Base-by-base conservation (phyloP, 2,329 filamentous ascomycete species). In the Pseudogymnoascus sp. region DNA sequence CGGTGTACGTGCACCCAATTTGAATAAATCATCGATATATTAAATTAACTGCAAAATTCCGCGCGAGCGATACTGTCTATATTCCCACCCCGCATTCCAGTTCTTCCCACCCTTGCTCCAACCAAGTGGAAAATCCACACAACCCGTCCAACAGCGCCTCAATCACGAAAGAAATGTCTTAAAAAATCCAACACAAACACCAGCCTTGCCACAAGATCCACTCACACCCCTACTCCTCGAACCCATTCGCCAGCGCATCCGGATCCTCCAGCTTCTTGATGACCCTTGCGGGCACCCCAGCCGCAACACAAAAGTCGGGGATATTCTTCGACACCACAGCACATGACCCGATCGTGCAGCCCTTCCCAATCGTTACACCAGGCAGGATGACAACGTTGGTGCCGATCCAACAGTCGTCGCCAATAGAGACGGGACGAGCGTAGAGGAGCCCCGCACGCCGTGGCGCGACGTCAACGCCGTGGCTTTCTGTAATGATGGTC, bases 401-500 rank as follows among this genome's bases (percentile, higher is more conserved):
- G 1, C 82, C 82, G 62, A 84, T 80, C 81, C 82, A 84, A 69
- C 81, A 83, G 69, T 84, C 81, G 56, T 83, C 77, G 1, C 77
- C 81, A 37, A 84, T 82, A 2, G 67, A 71, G 38, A 84, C 77
- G 2, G 76, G 72, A 12, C 72, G 73, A 0, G 79, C 81, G 63
- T 78, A 82, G 14, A 73, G 74, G 62, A 86, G 77, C 70, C 89
- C 86, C 38, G 81, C 77, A 23, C 79, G 74, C 16, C 81, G 77
- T 1, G 76, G 78, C 62, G 77, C 76, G 0, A 82, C 78, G 67
- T 89, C 88, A 0, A 89, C 78, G 59, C 90, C 89, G 73, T 95
- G 90, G 0, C 85, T 88, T 1, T 84, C 90, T 1, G 85, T 84
- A 71, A 85, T 90, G 63, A 95, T 82, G 60, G 79, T 84, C 0